These are phyloP conservation scores for Phalaenopsis hybrid DNA, from an alignment of 116 monocot genomes.

Conservation along the genomic window DNA sequence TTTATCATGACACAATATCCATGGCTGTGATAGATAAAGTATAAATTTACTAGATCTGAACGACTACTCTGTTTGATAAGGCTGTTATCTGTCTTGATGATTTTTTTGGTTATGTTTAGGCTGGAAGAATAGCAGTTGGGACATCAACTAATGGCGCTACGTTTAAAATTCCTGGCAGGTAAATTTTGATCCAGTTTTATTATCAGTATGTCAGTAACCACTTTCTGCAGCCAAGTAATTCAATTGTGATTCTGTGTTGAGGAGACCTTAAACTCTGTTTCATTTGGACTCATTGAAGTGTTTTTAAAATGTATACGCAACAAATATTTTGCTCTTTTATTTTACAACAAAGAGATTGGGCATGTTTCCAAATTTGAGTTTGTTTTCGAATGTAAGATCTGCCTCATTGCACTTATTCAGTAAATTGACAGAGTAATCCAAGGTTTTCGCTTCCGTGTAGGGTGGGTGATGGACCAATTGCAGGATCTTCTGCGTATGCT, in stretches of 20 bases:
- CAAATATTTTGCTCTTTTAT: not conserved
- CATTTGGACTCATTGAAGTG: not conserved
- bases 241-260: not conserved
- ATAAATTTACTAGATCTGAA: conserved; percentile 3
- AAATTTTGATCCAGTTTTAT: not conserved
- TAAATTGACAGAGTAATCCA: not conserved
- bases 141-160: conserved; percentile 97
- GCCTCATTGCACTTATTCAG: not conserved
- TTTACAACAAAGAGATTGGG: not conserved
- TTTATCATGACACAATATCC: conserved; percentile 86
- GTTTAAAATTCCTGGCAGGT: conserved; percentile 90
- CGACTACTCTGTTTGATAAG: not conserved
- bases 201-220: not conserved
- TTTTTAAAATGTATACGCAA: no score
- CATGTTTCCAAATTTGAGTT: not conserved
- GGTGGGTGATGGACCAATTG: conserved; percentile 93
- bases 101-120: conserved; percentile 21
- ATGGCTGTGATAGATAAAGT: conserved; percentile 92
- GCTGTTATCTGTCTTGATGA: not conserved
- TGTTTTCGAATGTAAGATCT: not conserved
- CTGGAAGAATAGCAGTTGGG: conserved; percentile 77
- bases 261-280: not conserved
- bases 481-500: conserved; percentile 87
- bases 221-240: not conserved
- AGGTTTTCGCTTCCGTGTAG: conserved; percentile 24